phyloP scores from a whole-genome alignment of 257 asterid species.

The Echium plantagineum region DNA sequence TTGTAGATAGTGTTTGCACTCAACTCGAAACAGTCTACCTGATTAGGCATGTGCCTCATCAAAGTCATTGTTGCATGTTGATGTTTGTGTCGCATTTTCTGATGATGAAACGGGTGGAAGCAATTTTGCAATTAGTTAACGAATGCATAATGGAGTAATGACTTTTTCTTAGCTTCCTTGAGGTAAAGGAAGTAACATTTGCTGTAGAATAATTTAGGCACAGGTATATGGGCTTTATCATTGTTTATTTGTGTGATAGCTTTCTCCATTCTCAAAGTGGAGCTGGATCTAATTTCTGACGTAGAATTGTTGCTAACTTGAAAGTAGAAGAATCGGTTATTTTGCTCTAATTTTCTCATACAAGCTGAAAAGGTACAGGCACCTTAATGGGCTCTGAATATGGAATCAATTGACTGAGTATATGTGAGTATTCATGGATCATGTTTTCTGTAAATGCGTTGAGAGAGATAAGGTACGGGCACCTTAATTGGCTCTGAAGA shows the following conservation, averaged over 20 bases:
- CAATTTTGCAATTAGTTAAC: background rate
- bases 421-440: background rate
- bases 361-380: no score
- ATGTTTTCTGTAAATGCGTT: no score
- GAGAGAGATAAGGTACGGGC: background rate
- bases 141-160: background rate
- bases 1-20: no score
- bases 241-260: no score
- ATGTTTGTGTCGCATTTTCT: no score
- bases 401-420: background rate
- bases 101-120: background rate
- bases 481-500: background rate
- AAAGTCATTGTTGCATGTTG: no score
- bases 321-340: background rate
- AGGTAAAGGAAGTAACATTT: background rate
- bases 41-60: no score
- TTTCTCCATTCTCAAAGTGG: background rate
- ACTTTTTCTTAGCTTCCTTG: background rate
- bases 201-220: background rate
- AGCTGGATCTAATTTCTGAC: background rate
- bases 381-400: no score
- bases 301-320: background rate
- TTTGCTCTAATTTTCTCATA: no score
- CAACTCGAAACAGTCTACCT: no score
- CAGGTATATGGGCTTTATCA: background rate